These are phyloP conservation scores for Saraca asoca DNA, from an alignment of 331 rosid species.

Conservation along the genomic window DNA sequence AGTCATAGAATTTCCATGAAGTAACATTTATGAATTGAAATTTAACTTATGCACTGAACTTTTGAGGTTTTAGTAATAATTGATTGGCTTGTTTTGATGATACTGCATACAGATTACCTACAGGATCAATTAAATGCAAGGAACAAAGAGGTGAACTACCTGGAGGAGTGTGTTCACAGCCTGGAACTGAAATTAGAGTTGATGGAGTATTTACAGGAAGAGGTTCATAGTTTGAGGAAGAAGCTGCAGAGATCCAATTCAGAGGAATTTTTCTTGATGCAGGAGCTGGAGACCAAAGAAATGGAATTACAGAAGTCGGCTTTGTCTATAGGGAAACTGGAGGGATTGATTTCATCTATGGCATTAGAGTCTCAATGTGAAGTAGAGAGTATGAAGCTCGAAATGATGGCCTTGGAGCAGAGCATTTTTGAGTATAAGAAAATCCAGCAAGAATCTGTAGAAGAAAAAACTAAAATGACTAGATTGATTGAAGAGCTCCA, in stretches of 20 bases:
- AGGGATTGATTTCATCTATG: constrained; percentile 67
- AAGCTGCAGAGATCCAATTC: constrained; percentile 56
- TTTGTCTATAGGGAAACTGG: constrained; percentile 59
- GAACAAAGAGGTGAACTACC: constrained; percentile 57
- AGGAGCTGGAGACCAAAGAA: constrained; percentile 63
- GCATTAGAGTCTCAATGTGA: constrained; percentile 86
- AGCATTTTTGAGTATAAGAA: constrained; percentile 63
- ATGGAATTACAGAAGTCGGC: constrained; percentile 56
- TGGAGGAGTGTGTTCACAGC: constrained; percentile 48
- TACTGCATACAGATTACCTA: constrained; percentile 70
- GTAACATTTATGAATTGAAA: constrained; percentile 12
- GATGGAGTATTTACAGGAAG: constrained; percentile 52
- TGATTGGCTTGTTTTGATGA: constrained; percentile 35
- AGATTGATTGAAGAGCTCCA: constrained; percentile 56
- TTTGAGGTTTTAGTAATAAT: constrained; percentile 11
- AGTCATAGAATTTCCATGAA: constrained; percentile 21
- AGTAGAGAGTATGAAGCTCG: constrained; percentile 85
- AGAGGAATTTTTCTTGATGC: constrained; percentile 56
- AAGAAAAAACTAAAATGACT: constrained; percentile 55
- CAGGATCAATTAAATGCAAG: constrained; percentile 73
- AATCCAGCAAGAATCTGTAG: constrained; percentile 60
- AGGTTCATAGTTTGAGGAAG: constrained; percentile 56
- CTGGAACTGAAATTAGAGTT: constrained; percentile 63
- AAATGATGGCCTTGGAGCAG: constrained; percentile 73
- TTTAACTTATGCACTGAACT: neutral